Evolutionary conservation across 192 early-diverging fungal species (phyloP), one percentile per base, ranked within the genome.

Genomic region (Spizellomyces sp.): DNA sequence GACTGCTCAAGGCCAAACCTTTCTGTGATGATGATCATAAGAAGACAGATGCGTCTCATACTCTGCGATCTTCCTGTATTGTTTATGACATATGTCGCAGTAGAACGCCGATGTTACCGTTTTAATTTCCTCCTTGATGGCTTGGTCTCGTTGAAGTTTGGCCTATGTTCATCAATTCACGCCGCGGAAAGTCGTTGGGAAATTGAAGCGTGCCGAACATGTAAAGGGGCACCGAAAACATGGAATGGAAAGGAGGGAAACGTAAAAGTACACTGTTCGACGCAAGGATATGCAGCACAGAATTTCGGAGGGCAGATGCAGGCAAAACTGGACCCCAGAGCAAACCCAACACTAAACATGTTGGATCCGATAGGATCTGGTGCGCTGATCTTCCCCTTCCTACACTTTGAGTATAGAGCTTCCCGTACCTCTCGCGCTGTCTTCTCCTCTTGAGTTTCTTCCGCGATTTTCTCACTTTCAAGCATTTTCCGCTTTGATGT

Each of bases 1-100:
- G 48, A 12, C 10, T 21, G 15, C 5, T 10, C 42, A 41, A 12
- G 4, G 15, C 36, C 48, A 58, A 71, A 89, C 87, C 83, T 91
- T 89, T 45, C 84, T 78, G 76, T 94, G 92, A 69, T 92, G 83
- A 71, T 94, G 92, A 71, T 94, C 92, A 61, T 94, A 94, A 42
- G 83, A 86, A 46, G 85, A 86, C 22, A 94, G 66, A 69, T 94
- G 92, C 5, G 83, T 81, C 59, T 94, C 92, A 76, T 88, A 94
- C 55, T 92, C 92, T 42, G 86, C 77, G 14, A 90, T 87, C 62
- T 87, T 89, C 41, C 77, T 83, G 70, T 94, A 94, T 66, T 94
- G 92, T 69, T 94, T 94, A 67, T 91, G 86, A 75, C 91, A 92
- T 10, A 90, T 72, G 4, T 75, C 81, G 56, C 92, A 94, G 83